phyloP scores from a whole-genome alignment of 176 grass and related monocot species.

The Chloris gayana region DNA sequence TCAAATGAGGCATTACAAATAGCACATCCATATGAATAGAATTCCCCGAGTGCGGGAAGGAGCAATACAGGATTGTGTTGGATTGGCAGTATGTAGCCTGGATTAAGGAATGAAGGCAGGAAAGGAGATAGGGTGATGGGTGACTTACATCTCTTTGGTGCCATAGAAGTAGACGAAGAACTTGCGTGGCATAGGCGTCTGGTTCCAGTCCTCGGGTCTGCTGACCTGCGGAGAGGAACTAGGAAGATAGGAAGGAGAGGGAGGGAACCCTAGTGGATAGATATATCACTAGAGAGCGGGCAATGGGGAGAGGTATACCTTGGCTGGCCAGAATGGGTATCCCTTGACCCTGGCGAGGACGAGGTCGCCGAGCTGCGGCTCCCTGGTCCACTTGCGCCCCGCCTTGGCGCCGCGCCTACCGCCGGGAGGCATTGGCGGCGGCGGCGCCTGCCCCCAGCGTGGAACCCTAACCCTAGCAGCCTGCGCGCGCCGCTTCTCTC shows the following conservation, averaged over 20 bases:
- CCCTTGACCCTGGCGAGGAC: conserved; percentile 99
- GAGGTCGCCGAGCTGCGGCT: conserved; percentile 78
- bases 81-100: neutral
- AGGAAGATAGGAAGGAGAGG: neutral
- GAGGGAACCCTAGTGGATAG: conserved; percentile 36
- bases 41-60: neutral
- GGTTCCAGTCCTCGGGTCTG: conserved; percentile 71
- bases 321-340: conserved; percentile 89
- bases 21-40: neutral
- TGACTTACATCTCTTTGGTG: conserved; percentile 81
- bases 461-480: conserved; percentile 59
- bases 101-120: neutral
- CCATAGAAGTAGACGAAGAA: conserved; percentile 92
- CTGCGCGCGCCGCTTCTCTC: neutral
- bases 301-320: conserved; percentile 43
- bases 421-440: conserved; percentile 70
- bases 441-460: conserved; percentile 2
- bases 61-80: neutral
- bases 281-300: neutral
- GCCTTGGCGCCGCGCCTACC: conserved; percentile 63
- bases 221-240: conserved; percentile 65
- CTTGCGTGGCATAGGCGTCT: conserved; percentile 61
- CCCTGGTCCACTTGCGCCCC: conserved; percentile 60
- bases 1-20: neutral
- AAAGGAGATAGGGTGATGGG: neutral